phyloP scores from a whole-genome alignment of 163 green algal species.

The Prototheca wickerhamii region DNA sequence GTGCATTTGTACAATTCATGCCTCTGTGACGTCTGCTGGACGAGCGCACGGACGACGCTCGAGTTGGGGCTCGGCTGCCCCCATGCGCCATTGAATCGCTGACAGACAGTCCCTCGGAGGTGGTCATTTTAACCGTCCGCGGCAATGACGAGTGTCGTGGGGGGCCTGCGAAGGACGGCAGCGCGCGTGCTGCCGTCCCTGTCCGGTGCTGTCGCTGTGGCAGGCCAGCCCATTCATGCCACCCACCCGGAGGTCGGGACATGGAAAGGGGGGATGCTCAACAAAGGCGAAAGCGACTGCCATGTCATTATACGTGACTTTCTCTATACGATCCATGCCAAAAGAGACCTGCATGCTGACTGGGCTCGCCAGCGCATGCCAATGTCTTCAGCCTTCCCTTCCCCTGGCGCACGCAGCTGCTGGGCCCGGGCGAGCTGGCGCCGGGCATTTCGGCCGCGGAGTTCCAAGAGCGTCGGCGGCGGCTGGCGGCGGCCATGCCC shows the following conservation, averaged over 20 bases:
- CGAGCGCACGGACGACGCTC: too few relatives aligned
- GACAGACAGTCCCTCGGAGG: too few relatives aligned
- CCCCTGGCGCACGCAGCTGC: slow-evolving; percentile 7
- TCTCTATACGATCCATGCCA: background rate
- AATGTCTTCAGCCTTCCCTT: background rate
- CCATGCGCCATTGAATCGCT: too few relatives aligned
- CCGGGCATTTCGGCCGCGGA: slow-evolving; percentile 48
- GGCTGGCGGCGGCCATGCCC: slow-evolving; percentile 42
- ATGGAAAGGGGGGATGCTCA: background rate
- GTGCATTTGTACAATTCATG: too few relatives aligned
- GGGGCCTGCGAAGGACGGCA: slow-evolving; percentile 1
- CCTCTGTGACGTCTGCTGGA: too few relatives aligned
- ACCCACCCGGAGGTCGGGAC: slow-evolving; percentile 19
- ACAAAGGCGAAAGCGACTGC: background rate
- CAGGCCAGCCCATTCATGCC: slow-evolving; percentile 20
- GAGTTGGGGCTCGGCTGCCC: too few relatives aligned
- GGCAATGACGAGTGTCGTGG: slow-evolving; percentile 6
- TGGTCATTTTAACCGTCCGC: too few relatives aligned
- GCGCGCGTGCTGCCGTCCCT: background rate
- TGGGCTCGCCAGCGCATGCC: too few relatives aligned
- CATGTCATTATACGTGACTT: background rate
- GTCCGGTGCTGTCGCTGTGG: background rate
- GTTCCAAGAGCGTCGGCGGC: slow-evolving; percentile 36
- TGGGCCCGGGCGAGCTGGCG: slow-evolving; percentile 41
- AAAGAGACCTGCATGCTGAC: background rate